Evolutionary conservation across 495 filamentous ascomycete genomes (phyloP), one percentile per base, ranked within the genome.

Genomic region (Parmelia sp.): DNA sequence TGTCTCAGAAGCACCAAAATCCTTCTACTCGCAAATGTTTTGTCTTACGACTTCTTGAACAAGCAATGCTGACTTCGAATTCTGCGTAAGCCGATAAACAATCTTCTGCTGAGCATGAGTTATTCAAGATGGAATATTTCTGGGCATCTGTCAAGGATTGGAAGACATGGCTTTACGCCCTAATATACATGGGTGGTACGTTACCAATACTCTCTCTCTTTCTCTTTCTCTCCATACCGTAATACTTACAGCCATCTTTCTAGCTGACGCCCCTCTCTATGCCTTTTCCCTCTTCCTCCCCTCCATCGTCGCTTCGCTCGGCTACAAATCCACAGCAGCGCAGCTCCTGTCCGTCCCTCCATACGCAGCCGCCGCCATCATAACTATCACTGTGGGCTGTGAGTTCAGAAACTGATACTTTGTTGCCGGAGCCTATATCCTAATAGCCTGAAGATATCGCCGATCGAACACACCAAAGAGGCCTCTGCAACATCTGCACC

Each of bases 271-370:
- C 17, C 80, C 90, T 19, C 82, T 97, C 7, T 97, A 97, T 73
- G 90, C 89, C 25, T 96, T 96, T 74, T 90, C 88, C 9, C 82
- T 97, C 7, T 96, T 97, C 74, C 80, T 96, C 0, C 93, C 93
- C 2, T 88, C 86, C 37, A 96, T 96, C 71, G 89, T 97, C 70
- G 75, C 72, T 36, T 80, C 57, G 15, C 23, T 90, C 23, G 93
- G 93, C 37, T 96, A 89, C 72, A 80, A 75, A 21, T 72, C 81
- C 3, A 89, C 89, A 8, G 82, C 76, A 2, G 84, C 90, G 0
- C 92, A 97, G 70, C 83, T 97, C 6, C 81, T 96, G 60, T 88
- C 84, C 27, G 93, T 97, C 0, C 92, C 94, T 3, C 92, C 92
- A 0, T 97, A 97, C 69, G 91, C 87, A n/a, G 86, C 78, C 0